A percentile compares a stretch with the other conserved stretches of the same genome.
These are phyloP conservation scores for Colletotrichum gigasporum DNA, from an alignment of 2,329 filamentous ascomycete genomes.

Conservation along the genomic window DNA sequence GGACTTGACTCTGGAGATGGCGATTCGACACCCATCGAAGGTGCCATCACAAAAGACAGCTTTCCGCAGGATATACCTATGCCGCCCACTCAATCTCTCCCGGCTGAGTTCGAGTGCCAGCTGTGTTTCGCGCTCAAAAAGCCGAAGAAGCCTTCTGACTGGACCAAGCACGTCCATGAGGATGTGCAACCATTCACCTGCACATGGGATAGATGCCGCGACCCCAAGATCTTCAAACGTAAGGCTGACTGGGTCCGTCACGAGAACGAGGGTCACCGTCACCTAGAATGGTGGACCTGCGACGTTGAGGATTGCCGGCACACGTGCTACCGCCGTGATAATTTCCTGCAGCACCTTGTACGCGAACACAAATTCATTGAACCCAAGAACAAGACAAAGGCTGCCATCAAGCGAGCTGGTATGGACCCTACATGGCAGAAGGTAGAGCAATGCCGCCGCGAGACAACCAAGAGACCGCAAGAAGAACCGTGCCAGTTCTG, in stretches of 20 bases:
- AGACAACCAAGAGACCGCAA: conserved; percentile 71
- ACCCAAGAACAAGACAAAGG: conserved; percentile 81
- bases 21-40: conserved; percentile 75
- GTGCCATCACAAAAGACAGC: conserved; percentile 73
- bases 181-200: conserved; percentile 94
- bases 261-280: conserved; percentile 90
- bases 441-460: conserved; percentile 79
- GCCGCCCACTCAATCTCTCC: conserved; percentile 79
- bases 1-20: conserved; percentile 61
- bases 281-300: conserved; percentile 92
- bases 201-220: conserved; percentile 83
- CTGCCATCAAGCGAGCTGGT: conserved; percentile 68
- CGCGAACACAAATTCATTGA: conserved; percentile 89
- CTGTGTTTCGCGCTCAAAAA: conserved; percentile 87
- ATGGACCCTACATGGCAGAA: conserved; percentile 77
- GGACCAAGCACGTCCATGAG: conserved; percentile 96
- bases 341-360: conserved; percentile 92
- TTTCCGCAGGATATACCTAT: conserved; percentile 85
- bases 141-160: conserved; percentile 91
- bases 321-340: conserved; percentile 86
- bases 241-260: conserved; percentile 97
- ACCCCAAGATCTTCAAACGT: conserved; percentile 91
- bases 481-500: conserved; percentile 91
- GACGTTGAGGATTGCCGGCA: conserved; percentile 83
- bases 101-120: conserved; percentile 89